Conservation (phyloP, 2,329 filamentous ascomycete species). For the Hymenoscyphus fraxineus region DNA sequence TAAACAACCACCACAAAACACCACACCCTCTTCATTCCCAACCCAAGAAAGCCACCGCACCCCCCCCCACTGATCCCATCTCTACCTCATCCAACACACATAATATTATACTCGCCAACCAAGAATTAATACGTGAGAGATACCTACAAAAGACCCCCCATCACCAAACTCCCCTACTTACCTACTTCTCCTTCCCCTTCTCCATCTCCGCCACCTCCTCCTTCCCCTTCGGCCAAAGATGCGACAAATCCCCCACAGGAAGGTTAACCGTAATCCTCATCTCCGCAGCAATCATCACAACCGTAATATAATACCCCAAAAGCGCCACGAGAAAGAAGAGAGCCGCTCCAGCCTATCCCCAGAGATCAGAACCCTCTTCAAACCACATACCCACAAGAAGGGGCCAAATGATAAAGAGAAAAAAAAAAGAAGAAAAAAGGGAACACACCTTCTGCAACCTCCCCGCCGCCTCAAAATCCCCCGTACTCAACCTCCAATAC, state of each 20-base stretch:
- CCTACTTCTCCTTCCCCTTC: conserved; percentile 10
- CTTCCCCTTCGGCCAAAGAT: conserved; percentile 44
- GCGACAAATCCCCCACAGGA: conserved; percentile 49
- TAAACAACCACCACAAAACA: too few relatives aligned
- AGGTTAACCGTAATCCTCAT: conserved; percentile 47
- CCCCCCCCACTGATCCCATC: too few relatives aligned
- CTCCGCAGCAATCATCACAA: conserved; percentile 51
- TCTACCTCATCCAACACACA: too few relatives aligned
- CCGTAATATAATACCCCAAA: conserved; percentile 50
- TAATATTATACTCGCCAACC: too few relatives aligned
- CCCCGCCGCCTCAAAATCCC: conserved; percentile 41
- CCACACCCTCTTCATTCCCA: too few relatives aligned
- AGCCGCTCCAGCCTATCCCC: conserved; percentile 37
- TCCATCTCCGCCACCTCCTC: conserved; percentile 29
- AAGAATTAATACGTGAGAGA: too few relatives aligned
- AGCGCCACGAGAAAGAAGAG: conserved; percentile 44
- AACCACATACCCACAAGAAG: background rate
- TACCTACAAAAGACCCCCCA: too few relatives aligned
- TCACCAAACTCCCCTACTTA: too few relatives aligned
- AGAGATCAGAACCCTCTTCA: background rate
- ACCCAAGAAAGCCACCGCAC: too few relatives aligned
- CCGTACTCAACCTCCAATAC: conserved; percentile 46
- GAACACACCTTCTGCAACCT: conserved; percentile 44
- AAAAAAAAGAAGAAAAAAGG: background rate
- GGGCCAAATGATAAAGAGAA: background rate